Evolutionary conservation across 2,329 filamentous ascomycete genomes (phyloP).

Genomic region (Exophiala viscosa): DNA sequence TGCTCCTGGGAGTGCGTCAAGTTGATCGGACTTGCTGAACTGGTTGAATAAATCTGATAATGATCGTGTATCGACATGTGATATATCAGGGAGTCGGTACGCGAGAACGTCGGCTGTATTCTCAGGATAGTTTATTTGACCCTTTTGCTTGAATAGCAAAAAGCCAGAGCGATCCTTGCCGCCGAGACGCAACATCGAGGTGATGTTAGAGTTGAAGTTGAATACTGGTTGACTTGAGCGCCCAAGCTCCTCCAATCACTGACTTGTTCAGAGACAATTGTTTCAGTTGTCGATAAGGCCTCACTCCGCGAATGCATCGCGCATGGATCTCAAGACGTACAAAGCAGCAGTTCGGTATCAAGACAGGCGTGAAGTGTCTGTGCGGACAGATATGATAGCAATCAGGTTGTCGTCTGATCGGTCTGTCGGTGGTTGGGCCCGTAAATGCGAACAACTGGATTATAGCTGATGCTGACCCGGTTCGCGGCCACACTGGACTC

Average conservation of each 20-base stretch:
- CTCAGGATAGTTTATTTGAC: slow-evolving; percentile 6
- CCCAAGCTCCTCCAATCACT: slow-evolving; percentile 9
- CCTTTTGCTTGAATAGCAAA: slow-evolving; percentile 20
- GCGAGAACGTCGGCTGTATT: slow-evolving; percentile 7
- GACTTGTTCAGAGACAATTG: not conserved
- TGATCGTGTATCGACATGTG: slow-evolving; percentile 22
- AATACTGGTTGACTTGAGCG: slow-evolving; percentile 7
- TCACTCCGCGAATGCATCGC: slow-evolving; percentile 18
- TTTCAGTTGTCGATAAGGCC: slow-evolving; percentile 4
- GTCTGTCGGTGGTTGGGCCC: slow-evolving; percentile 25
- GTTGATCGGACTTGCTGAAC: slow-evolving; percentile 11
- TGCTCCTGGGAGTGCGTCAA: not conserved
- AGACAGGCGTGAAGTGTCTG: slow-evolving; percentile 7
- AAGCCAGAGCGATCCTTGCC: slow-evolving; percentile 22
- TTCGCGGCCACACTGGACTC: slow-evolving; percentile 12
- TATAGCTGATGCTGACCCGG: slow-evolving; percentile 19
- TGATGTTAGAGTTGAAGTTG: slow-evolving; percentile 14
- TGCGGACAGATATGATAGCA: slow-evolving; percentile 1
- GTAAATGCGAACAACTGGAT: slow-evolving; percentile 10
- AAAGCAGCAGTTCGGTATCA: slow-evolving; percentile 14
- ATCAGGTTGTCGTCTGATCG: slow-evolving; percentile 10
- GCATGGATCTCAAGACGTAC: slow-evolving; percentile 12
- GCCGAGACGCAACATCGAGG: slow-evolving; percentile 21
- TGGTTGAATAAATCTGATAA: slow-evolving; percentile 23
- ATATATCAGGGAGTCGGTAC: slow-evolving; percentile 19